A percentile compares a stretch with the other conserved stretches of the same genome.
Evolutionary conservation across 495 filamentous ascomycete species (phyloP).

Genomic region (Gamarada debralockiae): DNA sequence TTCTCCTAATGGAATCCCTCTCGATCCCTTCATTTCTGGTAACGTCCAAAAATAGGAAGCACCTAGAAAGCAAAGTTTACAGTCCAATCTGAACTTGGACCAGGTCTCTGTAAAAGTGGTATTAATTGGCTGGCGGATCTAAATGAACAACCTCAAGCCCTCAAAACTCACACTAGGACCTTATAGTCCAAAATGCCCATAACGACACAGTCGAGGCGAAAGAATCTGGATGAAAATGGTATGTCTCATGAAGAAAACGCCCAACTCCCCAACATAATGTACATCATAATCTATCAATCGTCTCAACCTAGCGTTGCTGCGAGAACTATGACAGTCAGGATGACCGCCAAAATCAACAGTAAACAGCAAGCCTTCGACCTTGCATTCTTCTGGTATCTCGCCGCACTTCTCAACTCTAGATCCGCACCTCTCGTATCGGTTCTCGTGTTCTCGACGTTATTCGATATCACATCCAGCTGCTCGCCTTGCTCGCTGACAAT

Average conservation of each 20-base stretch:
- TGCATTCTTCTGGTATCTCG: constrained; percentile 88
- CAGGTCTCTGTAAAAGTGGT: no score
- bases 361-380: constrained; percentile 90
- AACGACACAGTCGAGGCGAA: neutral
- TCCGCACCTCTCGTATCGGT: constrained; percentile 81
- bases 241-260: neutral
- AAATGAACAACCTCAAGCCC: no score
- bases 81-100: no score
- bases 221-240: neutral
- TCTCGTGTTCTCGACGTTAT: constrained; percentile 78
- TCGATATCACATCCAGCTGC: constrained; percentile 80
- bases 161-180: no score
- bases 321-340: constrained; percentile 82
- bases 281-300: neutral
- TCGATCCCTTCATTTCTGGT: no score
- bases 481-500: constrained; percentile 94
- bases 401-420: constrained; percentile 75
- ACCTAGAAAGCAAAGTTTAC: no score
- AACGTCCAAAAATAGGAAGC: no score
- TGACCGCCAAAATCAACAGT: constrained; percentile 83
- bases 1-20: no score
- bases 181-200: no score
- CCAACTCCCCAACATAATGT: neutral
- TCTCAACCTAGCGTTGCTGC: constrained; percentile 68
- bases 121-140: no score